Evolutionary conservation across 345 rosid genomes (phyloP).

Genomic region (Durio zibethinus): DNA sequence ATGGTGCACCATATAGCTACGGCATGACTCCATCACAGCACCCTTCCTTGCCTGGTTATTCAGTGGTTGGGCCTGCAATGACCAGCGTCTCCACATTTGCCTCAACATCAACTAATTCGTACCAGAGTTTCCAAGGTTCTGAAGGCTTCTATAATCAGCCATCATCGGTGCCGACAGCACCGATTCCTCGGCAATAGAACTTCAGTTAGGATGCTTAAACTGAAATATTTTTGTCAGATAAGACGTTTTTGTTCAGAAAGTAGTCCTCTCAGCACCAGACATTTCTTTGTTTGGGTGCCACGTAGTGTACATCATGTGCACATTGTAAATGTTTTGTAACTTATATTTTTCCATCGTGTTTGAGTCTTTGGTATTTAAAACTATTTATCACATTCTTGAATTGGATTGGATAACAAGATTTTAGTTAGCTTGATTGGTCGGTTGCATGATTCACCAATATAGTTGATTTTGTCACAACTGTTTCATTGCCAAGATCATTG

Average conservation of each 20-base stretch:
- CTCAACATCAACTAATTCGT: constrained; percentile 41
- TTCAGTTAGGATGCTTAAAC: background rate
- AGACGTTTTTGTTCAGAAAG: constrained; percentile 13
- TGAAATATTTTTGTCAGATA: background rate
- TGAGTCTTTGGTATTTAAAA: constrained; percentile 4
- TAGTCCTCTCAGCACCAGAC: background rate
- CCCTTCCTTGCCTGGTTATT: constrained; percentile 40
- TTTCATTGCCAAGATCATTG: background rate
- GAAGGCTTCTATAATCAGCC: constrained; percentile 67
- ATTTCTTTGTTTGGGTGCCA: constrained; percentile 13
- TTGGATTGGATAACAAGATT: constrained; percentile 14
- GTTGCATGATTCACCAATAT: background rate
- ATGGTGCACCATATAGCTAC: constrained; percentile 50
- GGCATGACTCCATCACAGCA: constrained; percentile 43
- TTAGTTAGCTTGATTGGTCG: background rate
- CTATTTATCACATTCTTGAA: constrained; percentile 6
- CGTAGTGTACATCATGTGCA: constrained; percentile 26
- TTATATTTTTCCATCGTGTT: background rate
- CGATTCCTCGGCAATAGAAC: constrained; percentile 63
- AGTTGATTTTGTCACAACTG: background rate
- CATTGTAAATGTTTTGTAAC: constrained; percentile 34
- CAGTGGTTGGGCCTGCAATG: constrained; percentile 35
- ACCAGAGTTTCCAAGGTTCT: constrained; percentile 60
- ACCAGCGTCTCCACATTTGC: constrained; percentile 45
- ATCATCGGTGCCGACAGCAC: constrained; percentile 56